Evolutionary conservation across 805 yeast genomes (phyloP).

Genomic region (Candida verbasci): DNA sequence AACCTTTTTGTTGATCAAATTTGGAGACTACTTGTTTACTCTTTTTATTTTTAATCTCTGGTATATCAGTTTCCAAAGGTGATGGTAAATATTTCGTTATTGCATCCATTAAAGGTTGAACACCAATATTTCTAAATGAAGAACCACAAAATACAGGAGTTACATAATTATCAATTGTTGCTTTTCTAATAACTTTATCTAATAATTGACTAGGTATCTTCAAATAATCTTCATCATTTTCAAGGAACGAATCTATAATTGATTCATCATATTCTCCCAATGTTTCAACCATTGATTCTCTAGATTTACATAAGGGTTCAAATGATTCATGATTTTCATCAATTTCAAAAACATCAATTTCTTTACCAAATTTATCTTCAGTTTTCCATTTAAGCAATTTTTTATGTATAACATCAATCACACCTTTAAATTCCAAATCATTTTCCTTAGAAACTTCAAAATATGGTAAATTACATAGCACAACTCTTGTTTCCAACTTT

Average conservation of each 20-base stretch:
- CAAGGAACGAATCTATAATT: constrained; percentile 73
- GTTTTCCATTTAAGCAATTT: constrained; percentile 52
- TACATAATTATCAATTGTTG: constrained; percentile 54
- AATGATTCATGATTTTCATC: constrained; percentile 31
- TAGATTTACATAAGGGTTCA: constrained; percentile 49
- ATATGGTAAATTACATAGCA: constrained; percentile 72
- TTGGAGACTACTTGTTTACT: constrained; percentile 7
- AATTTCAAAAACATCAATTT: constrained; percentile 45
- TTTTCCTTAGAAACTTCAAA: constrained; percentile 36
- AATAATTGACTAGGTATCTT: constrained; percentile 53
- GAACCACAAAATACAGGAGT: constrained; percentile 92
- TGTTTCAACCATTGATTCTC: constrained; percentile 79
- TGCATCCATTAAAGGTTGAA: constrained; percentile 89
- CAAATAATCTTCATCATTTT: constrained; percentile 64
- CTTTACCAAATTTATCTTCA: constrained; percentile 43
- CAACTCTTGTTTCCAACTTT: constrained; percentile 70
- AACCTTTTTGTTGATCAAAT: constrained; percentile 42
- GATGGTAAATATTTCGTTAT: constrained; percentile 75
- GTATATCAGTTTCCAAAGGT: constrained; percentile 61
- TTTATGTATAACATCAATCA: constrained; percentile 67
- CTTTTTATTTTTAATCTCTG: constrained; percentile 41
- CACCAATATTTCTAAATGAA: constrained; percentile 88
- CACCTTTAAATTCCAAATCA: constrained; percentile 56
- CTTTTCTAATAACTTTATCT: constrained; percentile 55
- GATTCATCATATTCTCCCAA: constrained; percentile 78